Percentiles rank a stretch among this genome's conserved stretches.
These are phyloP conservation scores for Hypoxylon trugodes DNA, from an alignment of 495 filamentous ascomycete genomes.

Conservation along the genomic window DNA sequence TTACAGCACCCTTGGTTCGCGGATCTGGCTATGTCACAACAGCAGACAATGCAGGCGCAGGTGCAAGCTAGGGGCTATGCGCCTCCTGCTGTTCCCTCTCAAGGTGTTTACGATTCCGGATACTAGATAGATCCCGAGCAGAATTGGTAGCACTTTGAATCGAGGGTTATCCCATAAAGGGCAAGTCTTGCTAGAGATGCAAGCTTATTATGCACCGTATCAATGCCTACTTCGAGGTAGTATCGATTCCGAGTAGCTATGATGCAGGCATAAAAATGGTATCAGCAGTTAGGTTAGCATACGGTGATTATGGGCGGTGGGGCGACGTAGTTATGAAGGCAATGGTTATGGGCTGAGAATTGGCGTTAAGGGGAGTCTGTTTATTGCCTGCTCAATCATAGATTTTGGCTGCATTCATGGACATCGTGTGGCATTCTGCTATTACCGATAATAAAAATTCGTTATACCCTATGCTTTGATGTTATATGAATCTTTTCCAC, in stretches of 20 bases:
- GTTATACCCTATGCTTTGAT: slow-evolving; percentile 18
- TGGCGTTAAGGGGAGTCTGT: slow-evolving; percentile 23
- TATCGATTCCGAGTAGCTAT: no score
- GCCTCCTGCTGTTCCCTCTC: slow-evolving; percentile 41
- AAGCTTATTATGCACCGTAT: neutral
- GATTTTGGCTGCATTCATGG: slow-evolving; percentile 31
- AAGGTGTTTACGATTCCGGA: slow-evolving; percentile 40
- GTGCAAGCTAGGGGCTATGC: slow-evolving; percentile 41
- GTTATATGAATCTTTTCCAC: no score
- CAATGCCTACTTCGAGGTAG: neutral
- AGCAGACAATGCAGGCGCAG: slow-evolving; percentile 46
- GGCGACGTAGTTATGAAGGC: neutral
- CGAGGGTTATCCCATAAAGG: neutral
- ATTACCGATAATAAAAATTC: slow-evolving; percentile 21
- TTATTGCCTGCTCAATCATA: slow-evolving; percentile 27
- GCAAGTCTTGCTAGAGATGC: no score
- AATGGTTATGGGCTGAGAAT: slow-evolving; percentile 7
- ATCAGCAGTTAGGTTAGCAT: slow-evolving; percentile 3
- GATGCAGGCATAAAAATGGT: neutral
- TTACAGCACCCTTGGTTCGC: slow-evolving; percentile 90
- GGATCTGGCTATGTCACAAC: slow-evolving; percentile 52
- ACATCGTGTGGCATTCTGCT: slow-evolving; percentile 11
- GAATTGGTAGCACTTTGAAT: no score
- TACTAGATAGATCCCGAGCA: slow-evolving; percentile 28
- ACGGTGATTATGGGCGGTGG: neutral